These are phyloP conservation scores for Claviceps sp. DNA, from an alignment of 2,329 filamentous ascomycete species.

Conservation along the genomic window DNA sequence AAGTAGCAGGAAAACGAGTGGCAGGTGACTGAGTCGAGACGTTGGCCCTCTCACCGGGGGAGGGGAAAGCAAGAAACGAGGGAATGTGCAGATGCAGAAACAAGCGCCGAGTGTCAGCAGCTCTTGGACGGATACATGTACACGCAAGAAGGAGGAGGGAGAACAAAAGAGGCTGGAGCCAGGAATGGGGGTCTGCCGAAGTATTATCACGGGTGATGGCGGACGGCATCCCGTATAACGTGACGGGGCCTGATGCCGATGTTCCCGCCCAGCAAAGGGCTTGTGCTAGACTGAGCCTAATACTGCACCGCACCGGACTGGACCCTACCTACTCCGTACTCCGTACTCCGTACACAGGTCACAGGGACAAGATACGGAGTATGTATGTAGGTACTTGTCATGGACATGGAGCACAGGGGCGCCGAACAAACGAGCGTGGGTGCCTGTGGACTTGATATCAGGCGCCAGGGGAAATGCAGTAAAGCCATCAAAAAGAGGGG, in stretches of 20 bases:
- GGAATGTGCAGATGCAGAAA: not conserved
- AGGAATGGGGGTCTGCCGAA: not conserved
- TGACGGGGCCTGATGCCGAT: not conserved
- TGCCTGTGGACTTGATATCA: not conserved
- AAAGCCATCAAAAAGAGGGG: not conserved
- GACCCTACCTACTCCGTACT: not conserved
- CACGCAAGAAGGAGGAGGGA: not conserved
- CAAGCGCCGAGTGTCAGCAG: not conserved
- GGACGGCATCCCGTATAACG: not conserved
- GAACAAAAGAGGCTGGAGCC: not conserved
- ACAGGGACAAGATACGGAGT: not conserved
- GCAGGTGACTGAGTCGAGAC: conserved; percentile 2
- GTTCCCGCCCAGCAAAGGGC: not conserved
- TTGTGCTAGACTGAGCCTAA: not conserved
- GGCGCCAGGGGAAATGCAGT: not conserved
- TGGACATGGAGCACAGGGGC: not conserved
- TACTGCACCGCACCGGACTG: not conserved
- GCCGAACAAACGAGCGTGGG: not conserved
- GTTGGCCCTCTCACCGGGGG: conserved; percentile 2
- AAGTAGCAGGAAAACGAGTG: conserved; percentile 1
- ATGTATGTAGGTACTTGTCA: not conserved
- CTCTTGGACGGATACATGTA: too few relatives aligned
- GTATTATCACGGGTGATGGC: conserved; percentile 1
- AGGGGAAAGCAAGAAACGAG: not conserved
- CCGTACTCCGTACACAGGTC: too few relatives aligned